Evolutionary conservation across 371 early-diverging fungal species (phyloP).

Genomic region (Rhizopus stolonifer): DNA sequence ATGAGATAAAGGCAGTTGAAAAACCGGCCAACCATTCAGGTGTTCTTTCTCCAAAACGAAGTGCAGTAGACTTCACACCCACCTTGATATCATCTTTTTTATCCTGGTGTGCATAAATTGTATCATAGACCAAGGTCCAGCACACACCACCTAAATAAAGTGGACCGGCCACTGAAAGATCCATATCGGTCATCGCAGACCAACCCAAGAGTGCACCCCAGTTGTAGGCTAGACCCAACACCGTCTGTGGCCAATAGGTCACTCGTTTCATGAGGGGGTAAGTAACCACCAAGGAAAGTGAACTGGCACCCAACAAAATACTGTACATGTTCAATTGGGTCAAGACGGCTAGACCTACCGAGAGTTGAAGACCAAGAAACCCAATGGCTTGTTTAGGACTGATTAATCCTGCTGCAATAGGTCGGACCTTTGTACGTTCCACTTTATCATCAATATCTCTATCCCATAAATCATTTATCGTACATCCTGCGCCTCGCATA

Average conservation of each 20-base stretch:
- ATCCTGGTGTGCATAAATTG: conserved; percentile 96
- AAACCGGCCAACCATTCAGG: conserved; percentile 73
- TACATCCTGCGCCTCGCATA: conserved; percentile 98
- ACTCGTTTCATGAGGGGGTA: conserved; percentile 97
- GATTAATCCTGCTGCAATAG: conserved; percentile 82
- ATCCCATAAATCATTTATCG: conserved; percentile 97
- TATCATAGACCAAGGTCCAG: conserved; percentile 97
- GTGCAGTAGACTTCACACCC: conserved; percentile 92
- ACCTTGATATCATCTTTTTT: conserved; percentile 82
- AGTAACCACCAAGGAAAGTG: conserved; percentile 73
- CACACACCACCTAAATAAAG: conserved; percentile 84
- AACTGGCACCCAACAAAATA: conserved; percentile 80
- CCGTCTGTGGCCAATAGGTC: conserved; percentile 93
- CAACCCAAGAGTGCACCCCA: conserved; percentile 95
- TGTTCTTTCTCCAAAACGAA: conserved; percentile 79
- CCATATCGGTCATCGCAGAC: conserved; percentile 83
- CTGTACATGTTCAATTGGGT: conserved; percentile 76
- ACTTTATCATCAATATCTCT: conserved; percentile 84
- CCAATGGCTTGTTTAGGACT: conserved; percentile 69
- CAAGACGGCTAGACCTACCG: conserved; percentile 79
- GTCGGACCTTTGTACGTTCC: conserved; percentile 81
- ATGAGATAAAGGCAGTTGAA: conserved; percentile 65
- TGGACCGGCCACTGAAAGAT: conserved; percentile 74
- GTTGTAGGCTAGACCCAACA: conserved; percentile 91
- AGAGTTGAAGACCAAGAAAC: conserved; percentile 80